phyloP scores from a whole-genome alignment of 495 filamentous ascomycete genomes.

The Penicillium canariense region DNA sequence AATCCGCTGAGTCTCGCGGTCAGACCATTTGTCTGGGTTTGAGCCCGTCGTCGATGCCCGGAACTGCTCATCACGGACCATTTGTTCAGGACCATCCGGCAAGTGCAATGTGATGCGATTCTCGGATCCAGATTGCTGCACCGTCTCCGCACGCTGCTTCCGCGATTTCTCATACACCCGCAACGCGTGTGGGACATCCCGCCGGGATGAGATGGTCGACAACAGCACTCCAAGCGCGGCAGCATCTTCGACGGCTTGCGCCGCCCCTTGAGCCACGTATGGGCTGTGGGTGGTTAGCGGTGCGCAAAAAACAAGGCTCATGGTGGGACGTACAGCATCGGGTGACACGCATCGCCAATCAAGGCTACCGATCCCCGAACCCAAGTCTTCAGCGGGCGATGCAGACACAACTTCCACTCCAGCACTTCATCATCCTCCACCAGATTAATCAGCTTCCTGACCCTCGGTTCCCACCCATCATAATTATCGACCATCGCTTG shows the following conservation, averaged over 20 bases:
- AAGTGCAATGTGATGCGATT: conserved; percentile 54
- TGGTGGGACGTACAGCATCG: conserved; percentile 49
- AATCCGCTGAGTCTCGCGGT: conserved; percentile 45
- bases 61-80: conserved; percentile 49
- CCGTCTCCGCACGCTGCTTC: conserved; percentile 46
- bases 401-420: conserved; percentile 65
- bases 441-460: conserved; percentile 37
- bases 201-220: conserved; percentile 34
- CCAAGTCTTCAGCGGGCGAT: conserved; percentile 56
- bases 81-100: conserved; percentile 51
- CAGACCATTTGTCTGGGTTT: conserved; percentile 50
- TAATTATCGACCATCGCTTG: conserved; percentile 43
- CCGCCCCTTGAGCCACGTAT: conserved; percentile 52
- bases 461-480: conserved; percentile 34
- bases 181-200: conserved; percentile 43
- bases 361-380: conserved; percentile 56
- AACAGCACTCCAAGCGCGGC: conserved; percentile 52
- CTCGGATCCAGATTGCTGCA: conserved; percentile 50
- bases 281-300: conserved; percentile 27
- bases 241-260: conserved; percentile 54
- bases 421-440: conserved; percentile 52
- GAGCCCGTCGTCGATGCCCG: conserved; percentile 30
- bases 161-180: conserved; percentile 49
- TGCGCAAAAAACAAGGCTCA: not conserved
- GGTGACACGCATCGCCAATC: conserved; percentile 68